Base-by-base conservation (phyloP, 2,329 filamentous ascomycete species). In the Aspergillus pseudoterreus region DNA sequence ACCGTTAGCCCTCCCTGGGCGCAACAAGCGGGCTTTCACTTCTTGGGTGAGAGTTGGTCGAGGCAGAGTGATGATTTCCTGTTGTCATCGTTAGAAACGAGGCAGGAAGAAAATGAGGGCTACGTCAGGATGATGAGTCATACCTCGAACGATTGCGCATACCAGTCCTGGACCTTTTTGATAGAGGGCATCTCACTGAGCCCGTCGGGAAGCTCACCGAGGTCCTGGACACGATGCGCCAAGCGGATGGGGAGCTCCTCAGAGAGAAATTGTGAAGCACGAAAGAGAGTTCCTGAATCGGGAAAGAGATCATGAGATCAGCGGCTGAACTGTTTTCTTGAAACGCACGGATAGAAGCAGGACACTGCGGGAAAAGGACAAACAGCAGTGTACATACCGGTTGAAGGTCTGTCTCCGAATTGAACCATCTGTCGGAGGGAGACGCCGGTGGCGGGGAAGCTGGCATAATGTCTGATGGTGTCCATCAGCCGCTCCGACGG, bases 351-450 rank as follows among this genome's bases (percentile, higher is more conserved):
- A 27, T 36, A 6, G 19, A 32, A n/a, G 12, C 15, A 38, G 8
- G 17, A n/a, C 22, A 22, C 2, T 12, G 12, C 11, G 5, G 15
- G 19, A 50, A 35, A 27, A 19, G 44, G 44, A 9, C 6, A 43
- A 36, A 42, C 1, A 22, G 32, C 19, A 33, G 27, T 30, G 27
- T 22, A 60, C 81, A 66, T 78, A 94, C 90, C 90, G 63, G 86
- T 89, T 14, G 92, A 96, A 48, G 92, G 92, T 71, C 85, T 89
- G 78, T 96, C 91, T 68, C 92, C 92, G 72, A 97, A 97, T 73
- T 97, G 92, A 53, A 97, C 92, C 94, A 99, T 99, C 81, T 99
- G 94, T 71, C 94, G 84, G 74, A 99, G 81, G 71, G 92, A 96
- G 65, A 95, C 89, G 66, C 94, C 94, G 12, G 94, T 99, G 55